A percentile compares a stretch with the other conserved stretches of the same genome.
phyloP scores from a whole-genome alignment of 148 eudicot genomes.

The Silene conica region DNA sequence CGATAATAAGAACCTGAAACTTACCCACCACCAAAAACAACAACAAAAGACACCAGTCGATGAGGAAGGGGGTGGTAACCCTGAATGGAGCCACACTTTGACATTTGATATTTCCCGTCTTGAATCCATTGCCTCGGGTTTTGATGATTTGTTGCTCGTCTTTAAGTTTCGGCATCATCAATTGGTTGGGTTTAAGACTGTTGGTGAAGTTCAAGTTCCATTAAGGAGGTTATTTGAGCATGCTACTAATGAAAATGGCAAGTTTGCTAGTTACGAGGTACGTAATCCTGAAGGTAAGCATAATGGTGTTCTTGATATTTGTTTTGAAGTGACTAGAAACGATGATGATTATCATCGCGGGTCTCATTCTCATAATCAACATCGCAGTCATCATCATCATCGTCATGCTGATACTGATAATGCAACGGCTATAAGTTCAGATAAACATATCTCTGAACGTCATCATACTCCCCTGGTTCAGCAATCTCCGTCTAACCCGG shows the following conservation, averaged over 20 bases:
- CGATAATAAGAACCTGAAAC: slow-evolving; percentile 14
- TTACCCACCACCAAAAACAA: slow-evolving; percentile 27
- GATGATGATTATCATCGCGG: neutral
- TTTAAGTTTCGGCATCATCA: slow-evolving; percentile 31
- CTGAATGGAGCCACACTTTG: slow-evolving; percentile 42
- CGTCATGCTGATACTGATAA: neutral
- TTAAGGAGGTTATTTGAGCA: slow-evolving; percentile 24
- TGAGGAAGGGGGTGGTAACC: slow-evolving; percentile 35
- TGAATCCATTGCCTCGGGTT: neutral
- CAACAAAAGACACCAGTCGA: slow-evolving; percentile 42
- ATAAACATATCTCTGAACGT: neutral
- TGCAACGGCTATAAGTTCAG: neutral
- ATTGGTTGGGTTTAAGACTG: slow-evolving; percentile 30
- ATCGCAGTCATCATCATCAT: neutral
- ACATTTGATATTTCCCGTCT: slow-evolving; percentile 26
- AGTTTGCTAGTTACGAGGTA: slow-evolving; percentile 43
- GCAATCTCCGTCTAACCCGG: neutral
- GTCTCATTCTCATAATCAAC: neutral
- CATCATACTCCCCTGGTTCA: neutral
- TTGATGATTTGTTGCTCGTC: slow-evolving; percentile 19
- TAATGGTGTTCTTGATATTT: slow-evolving; percentile 40
- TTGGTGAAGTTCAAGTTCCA: slow-evolving; percentile 45
- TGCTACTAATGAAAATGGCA: slow-evolving; percentile 9
- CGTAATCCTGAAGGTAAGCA: slow-evolving; percentile 34
- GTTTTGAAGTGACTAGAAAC: slow-evolving; percentile 26